Base-by-base conservation (phyloP, 2,329 filamentous ascomycete genomes). In the Anisogramma anomala region DNA sequence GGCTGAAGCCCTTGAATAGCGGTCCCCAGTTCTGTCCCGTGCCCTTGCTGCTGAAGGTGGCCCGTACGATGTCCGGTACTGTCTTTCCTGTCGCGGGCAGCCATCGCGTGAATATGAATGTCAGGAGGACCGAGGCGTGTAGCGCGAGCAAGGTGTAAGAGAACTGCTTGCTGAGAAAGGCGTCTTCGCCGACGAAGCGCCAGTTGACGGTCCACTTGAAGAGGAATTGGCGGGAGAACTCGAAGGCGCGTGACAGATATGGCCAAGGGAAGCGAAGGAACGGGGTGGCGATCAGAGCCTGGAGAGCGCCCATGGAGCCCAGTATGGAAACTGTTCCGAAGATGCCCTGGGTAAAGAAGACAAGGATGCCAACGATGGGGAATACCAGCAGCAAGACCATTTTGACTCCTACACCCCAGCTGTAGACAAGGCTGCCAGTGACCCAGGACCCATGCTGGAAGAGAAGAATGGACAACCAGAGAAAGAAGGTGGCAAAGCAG, bases 171-270 rank as follows among this genome's bases (percentile, higher is more conserved):
- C 70, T 72, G 34, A 93, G 71, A 53, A 98, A 98, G 0, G 66
- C 61, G 6, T 83, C 74, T 61, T 95, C 87, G 13, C 83, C 80
- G n/a, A 95, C 64, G 58, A 96, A 96, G 40, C 88, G 79, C 91
- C 91, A 98, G 61, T 98, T 98, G 51, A 98, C 91, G 0, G 91
- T 98, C 91, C 91, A 98, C 63, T 89, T 87, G 69, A 89, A 96
- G 53, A 94, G 71, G 64, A 98, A 98, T 52, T 85, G 78, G 41
- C 91, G 74, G 34, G 84, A 87, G 44, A 98, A 72, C 64, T 98
- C 87, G 57, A 98, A 98, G 0, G 91, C 87, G 48, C 83, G 72
- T 34, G 75, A 73, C 14, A 93, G 57, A 58, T 98, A 98, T 20
- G 80, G 84, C 45, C 63, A 60, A 15, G 78, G 62, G 51, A 86